Base-by-base conservation (phyloP, 2,329 filamentous ascomycete species). In the Aspergillus sp. region DNA sequence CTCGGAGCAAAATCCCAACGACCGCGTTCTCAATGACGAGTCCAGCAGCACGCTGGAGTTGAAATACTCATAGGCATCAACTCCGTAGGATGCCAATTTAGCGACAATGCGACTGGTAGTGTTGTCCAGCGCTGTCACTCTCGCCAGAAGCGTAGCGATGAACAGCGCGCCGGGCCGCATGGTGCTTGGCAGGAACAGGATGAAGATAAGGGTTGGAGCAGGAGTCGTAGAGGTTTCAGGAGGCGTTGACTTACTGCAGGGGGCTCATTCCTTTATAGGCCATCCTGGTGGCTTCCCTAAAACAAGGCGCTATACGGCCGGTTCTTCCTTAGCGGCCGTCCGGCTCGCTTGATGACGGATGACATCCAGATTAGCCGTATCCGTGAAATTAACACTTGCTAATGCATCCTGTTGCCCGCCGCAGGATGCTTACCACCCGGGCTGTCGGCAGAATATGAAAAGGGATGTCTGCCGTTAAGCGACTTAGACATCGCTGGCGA, bases 261-360 rank as follows among this genome's bases (percentile, higher is more conserved):
- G 47, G 28, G 25, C 8, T n/a, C 25, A 50, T 50, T 49, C 47
- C 47, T 50, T 50, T 50, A 50, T 50, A 50, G 47, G 15, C 47
- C 15, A 10, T 8, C 2, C 3, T 28, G 25, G 25, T 15, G 17
- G 47, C 47, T 50, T 6, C 10, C 41, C n/a, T 4, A n/a, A 30
- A 17, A 10, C n/a, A 30, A 9, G 47, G 47, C 25, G 25, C 23
- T 30, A 28, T 50, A 19, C 21, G 4, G 7, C 23, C 21, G 45
- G 45, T 2, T 49, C 15, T 6, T n/a, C 21, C 6, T 25, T 50
- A 50, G 47, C 47, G 25, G 47, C 47, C 28, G 25, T 28, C 25
- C 23, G 47, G 23, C 23, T 17, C n/a, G 47, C 23, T 30, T 30
- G 23, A n/a, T 50, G 23, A 15, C 47, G 25, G 25, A 32, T 32